Conservation (phyloP, 805 yeast genomes). For the Candida dajiaensis region DNA sequence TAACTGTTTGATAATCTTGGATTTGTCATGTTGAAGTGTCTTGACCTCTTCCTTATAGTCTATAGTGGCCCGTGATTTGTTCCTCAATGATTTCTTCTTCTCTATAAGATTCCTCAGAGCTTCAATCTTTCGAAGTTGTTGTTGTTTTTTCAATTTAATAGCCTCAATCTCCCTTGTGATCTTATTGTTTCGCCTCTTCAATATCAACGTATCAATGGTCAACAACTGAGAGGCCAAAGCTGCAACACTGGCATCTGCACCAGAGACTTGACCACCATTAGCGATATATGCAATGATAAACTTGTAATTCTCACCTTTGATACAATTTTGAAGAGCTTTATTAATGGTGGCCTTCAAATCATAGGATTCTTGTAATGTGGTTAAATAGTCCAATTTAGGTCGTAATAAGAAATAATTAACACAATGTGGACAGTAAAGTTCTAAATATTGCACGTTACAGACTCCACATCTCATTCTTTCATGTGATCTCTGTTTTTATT, state of each 20-base stretch:
- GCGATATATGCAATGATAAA: conserved; percentile 7
- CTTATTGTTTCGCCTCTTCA: conserved; percentile 12
- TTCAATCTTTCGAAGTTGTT: background rate
- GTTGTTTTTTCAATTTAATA: background rate
- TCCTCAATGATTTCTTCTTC: background rate
- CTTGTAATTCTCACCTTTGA: conserved; percentile 10
- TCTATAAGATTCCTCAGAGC: background rate
- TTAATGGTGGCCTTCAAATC: conserved; percentile 7
- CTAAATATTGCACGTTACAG: background rate
- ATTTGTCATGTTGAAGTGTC: conserved; percentile 7
- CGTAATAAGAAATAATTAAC: conserved; percentile 8
- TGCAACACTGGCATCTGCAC: conserved; percentile 9
- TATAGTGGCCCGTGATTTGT: background rate
- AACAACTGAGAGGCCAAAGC: conserved; percentile 20
- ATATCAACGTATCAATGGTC: conserved; percentile 18
- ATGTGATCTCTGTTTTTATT: background rate
- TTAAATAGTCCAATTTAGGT: conserved; percentile 14
- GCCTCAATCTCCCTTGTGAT: conserved; percentile 9
- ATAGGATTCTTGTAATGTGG: conserved; percentile 4
- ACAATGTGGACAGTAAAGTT: conserved; percentile 12
- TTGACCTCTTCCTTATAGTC: background rate
- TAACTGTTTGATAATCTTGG: conserved; percentile 17
- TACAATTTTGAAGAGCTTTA: conserved; percentile 10
- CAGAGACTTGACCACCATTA: background rate
- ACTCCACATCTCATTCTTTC: background rate